Evolutionary conservation across 2,329 filamentous ascomycete species (phyloP).

Genomic region (Xylaria sp.): DNA sequence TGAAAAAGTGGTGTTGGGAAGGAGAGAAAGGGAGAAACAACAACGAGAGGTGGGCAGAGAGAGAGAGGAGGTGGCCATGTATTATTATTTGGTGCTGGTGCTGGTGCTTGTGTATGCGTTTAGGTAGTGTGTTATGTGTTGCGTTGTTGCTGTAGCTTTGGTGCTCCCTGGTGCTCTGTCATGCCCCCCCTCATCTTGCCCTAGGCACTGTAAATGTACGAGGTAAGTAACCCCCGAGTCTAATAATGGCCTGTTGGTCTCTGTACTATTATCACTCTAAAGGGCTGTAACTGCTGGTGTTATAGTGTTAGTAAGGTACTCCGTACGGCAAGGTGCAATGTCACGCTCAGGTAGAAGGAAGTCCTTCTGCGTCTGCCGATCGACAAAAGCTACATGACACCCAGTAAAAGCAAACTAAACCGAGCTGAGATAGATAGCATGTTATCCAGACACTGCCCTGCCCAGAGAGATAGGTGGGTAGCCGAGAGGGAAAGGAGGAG

Average conservation of each 20-base stretch:
- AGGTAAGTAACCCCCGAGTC: neutral
- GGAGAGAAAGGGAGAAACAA: conserved; percentile 32
- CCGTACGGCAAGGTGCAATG: conserved; percentile 20
- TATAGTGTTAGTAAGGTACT: neutral
- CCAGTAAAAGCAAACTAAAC: conserved; percentile 4
- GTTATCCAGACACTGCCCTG: neutral
- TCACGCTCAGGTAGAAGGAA: conserved; percentile 12
- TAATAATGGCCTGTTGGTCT: conserved; percentile 19
- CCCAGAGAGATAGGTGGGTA: neutral
- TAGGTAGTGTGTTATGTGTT: no score
- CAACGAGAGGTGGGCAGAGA: conserved; percentile 24
- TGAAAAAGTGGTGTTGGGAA: conserved; percentile 32
- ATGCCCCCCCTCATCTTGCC: neutral
- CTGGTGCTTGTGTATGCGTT: no score
- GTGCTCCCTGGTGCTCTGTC: neutral
- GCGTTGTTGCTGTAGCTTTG: conserved; percentile 10
- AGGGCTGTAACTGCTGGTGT: conserved; percentile 9
- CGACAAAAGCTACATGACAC: conserved; percentile 17
- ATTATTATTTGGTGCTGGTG: conserved; percentile 16
- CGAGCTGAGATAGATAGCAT: conserved; percentile 17
- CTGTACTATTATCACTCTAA: conserved; percentile 31
- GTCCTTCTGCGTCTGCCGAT: conserved; percentile 9
- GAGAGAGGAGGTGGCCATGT: conserved; percentile 33
- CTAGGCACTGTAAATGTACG: no score
- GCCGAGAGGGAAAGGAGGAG: neutral